Conservation (phyloP, 1,139 yeast species). For the Pichia sp. region DNA sequence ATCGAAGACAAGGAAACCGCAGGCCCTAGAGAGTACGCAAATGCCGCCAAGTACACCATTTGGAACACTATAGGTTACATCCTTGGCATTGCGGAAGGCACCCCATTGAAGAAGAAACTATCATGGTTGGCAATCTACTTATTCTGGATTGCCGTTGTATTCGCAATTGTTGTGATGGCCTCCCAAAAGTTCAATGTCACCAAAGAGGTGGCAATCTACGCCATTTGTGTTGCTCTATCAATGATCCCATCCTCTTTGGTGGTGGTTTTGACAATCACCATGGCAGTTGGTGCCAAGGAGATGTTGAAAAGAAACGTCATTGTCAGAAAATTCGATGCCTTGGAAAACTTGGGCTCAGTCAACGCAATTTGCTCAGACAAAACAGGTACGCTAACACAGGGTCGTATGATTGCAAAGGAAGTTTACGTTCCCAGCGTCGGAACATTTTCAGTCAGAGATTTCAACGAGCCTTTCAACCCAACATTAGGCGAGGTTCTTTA, state of each 20-base stretch:
- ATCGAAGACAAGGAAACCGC: conserved; percentile 36
- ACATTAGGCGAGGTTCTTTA: conserved; percentile 54
- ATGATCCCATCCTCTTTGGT: conserved; percentile 82
- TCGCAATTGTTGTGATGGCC: conserved; percentile 78
- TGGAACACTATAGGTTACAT: conserved; percentile 59
- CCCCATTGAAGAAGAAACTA: conserved; percentile 66
- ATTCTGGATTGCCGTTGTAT: conserved; percentile 66
- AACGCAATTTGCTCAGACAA: conserved; percentile 81
- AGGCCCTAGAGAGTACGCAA: conserved; percentile 44
- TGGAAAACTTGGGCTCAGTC: conserved; percentile 77
- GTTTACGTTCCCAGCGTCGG: conserved; percentile 80
- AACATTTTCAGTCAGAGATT: conserved; percentile 53
- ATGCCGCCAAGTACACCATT: conserved; percentile 43
- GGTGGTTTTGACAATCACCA: conserved; percentile 76
- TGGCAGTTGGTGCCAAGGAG: conserved; percentile 82
- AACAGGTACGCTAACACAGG: conserved; percentile 79
- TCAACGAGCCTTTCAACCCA: conserved; percentile 73
- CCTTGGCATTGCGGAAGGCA: conserved; percentile 72
- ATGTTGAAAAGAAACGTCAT: conserved; percentile 71
- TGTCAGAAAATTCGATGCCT: conserved; percentile 72
- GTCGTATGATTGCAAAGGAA: conserved; percentile 68
- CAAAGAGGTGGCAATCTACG: conserved; percentile 73
- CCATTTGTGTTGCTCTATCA: conserved; percentile 75
- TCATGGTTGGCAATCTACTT: conserved; percentile 67
- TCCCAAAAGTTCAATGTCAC: conserved; percentile 65